Evolutionary conservation across 1,284 basidiomycete genomes (phyloP), one percentile per base, ranked within the genome.

Genomic region (Cryptococcus hybrid): DNA sequence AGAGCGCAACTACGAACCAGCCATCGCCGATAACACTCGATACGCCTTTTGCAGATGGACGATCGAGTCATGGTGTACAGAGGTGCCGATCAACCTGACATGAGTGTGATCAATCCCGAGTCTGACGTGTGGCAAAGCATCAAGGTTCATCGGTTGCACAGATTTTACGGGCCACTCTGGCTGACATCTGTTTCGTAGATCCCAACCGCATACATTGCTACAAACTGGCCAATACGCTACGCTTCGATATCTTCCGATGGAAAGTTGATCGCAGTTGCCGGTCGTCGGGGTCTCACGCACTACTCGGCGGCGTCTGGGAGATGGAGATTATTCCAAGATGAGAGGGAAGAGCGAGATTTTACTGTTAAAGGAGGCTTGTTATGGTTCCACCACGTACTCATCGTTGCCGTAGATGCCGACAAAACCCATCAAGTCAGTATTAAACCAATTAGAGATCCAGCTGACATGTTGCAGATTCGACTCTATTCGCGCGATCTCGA

Each of bases 81-180:
- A 58, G 95, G 96, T 2, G 90, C 92, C 18, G 95, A 99, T 76
- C 93, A 97, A 76, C 93, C 92, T 7, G 95, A 99, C 71, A 89
- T 96, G 86, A 94, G 92, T 70, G 88, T 99, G 50, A 97, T 99
- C 74, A 97, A 97, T 70, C 95, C 95, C n/a, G 94, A 97, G 70
- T 92, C 91, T 3, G 95, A 98, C 68, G 92, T 97, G 7, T 97
- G 94, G 92, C 92, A 97, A 67, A 88, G 92, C 78, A 89, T 97
- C 75, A 93, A 92, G 83, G 90, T 64, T 36, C 34, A n/a, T 46
- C 24, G 18, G 18, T n/a, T 30, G 40, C 54, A 3, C 6, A 3
- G 4, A 24, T 7, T 7, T 8, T 50, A 48, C 24, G 15, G 24
- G 42, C 30, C 24, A 45, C 55, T 68, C 52, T 61, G 57, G 39